Percentiles rank a stretch among this genome's conserved stretches.
These are phyloP conservation scores for Zygosaccharomyces lentus DNA, from an alignment of 805 yeast species.

Conservation along the genomic window DNA sequence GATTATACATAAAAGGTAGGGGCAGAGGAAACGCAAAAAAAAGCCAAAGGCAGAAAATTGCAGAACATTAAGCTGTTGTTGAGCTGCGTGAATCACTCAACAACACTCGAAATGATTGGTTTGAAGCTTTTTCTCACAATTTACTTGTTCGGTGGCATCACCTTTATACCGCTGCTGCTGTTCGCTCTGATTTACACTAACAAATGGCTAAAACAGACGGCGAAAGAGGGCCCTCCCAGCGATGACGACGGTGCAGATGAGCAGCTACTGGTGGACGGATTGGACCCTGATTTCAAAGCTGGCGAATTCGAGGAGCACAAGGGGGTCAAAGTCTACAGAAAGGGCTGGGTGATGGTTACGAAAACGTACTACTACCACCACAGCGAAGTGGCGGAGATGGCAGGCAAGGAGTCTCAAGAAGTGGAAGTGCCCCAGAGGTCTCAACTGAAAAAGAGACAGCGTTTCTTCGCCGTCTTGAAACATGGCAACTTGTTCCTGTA, in stretches of 20 bases:
- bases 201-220: slow-evolving; percentile 23
- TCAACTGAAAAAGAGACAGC: slow-evolving; percentile 44
- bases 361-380: slow-evolving; percentile 62
- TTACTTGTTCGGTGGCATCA: slow-evolving; percentile 75
- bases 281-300: slow-evolving; percentile 44
- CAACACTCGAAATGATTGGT: slow-evolving; percentile 21
- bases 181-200: slow-evolving; percentile 33
- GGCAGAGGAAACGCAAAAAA: background rate
- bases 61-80: too few species aligned
- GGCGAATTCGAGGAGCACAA: slow-evolving; percentile 60
- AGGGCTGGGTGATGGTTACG: slow-evolving; percentile 85
- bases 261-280: slow-evolving; percentile 12
- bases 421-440: slow-evolving; percentile 22
- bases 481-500: slow-evolving; percentile 90
- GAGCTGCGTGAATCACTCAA: background rate
- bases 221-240: slow-evolving; percentile 25
- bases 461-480: slow-evolving; percentile 65
- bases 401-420: slow-evolving; percentile 25
- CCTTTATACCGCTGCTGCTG: slow-evolving; percentile 62
- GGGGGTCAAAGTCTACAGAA: slow-evolving; percentile 59
- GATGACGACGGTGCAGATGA: slow-evolving; percentile 5
- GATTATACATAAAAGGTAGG: background rate
- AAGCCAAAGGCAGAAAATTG: background rate
- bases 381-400: slow-evolving; percentile 22
- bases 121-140: slow-evolving; percentile 38